phyloP scores from a whole-genome alignment of 805 yeast species.

The Saturnispora dispora region DNA sequence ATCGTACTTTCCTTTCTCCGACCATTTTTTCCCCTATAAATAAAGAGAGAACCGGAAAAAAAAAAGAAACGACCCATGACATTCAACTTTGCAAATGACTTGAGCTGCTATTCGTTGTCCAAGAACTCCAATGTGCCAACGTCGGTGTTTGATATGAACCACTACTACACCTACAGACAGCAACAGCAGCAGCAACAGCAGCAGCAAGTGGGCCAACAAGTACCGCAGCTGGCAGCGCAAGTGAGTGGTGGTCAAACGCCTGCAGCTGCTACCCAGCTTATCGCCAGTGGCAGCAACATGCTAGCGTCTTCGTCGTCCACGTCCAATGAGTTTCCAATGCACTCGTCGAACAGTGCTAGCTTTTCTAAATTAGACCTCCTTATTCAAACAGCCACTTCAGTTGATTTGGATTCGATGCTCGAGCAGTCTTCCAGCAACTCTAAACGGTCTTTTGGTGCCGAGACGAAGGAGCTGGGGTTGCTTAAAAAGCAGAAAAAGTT shows the following conservation, averaged over 20 bases:
- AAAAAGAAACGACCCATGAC: conserved; percentile 8
- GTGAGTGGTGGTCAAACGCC: not conserved
- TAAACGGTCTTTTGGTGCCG: not conserved
- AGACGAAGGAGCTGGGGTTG: not conserved
- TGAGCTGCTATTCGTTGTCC: conserved; percentile 24
- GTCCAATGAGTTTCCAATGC: not conserved
- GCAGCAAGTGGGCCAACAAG: not conserved
- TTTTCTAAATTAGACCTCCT: conserved; percentile 24
- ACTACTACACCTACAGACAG: conserved; percentile 14
- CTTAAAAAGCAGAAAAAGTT: not conserved
- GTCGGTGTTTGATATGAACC: conserved; percentile 14
- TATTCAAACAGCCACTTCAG: conserved; percentile 25
- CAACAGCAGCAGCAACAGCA: conserved; percentile 9
- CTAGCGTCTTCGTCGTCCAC: not conserved
- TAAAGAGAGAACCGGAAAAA: not conserved
- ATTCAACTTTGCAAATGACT: conserved; percentile 20
- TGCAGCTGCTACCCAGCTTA: not conserved
- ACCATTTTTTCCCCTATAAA: not conserved
- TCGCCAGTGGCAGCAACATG: not conserved
- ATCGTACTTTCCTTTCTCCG: not conserved
- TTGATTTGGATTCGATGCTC: conserved; percentile 7
- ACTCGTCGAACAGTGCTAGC: not conserved
- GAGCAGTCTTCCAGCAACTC: not conserved
- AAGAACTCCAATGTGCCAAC: conserved; percentile 24
- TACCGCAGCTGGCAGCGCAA: not conserved